A percentile compares a stretch with the other conserved stretches of the same genome.
These are phyloP conservation scores for Calonectria honghensis DNA, from an alignment of 2,329 filamentous ascomycete genomes.

Conservation along the genomic window DNA sequence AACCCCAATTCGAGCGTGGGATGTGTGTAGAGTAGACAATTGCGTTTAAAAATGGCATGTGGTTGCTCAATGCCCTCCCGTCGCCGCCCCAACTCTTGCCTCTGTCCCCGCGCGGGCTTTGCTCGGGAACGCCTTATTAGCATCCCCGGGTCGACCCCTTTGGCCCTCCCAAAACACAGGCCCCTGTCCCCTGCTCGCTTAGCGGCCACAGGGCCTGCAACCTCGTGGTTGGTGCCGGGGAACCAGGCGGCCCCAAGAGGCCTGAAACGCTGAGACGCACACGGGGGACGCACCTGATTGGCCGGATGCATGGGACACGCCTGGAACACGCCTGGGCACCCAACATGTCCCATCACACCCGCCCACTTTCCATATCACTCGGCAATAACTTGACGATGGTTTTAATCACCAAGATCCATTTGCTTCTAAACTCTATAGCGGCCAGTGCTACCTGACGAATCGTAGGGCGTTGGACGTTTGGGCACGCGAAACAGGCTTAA, in stretches of 20 bases:
- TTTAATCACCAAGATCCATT: not conserved
- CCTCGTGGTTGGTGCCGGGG: constrained; percentile 38
- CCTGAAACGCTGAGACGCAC: constrained; percentile 35
- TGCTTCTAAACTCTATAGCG: not conserved
- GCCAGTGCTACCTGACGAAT: not conserved
- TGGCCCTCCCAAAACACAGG: not conserved
- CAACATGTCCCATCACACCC: not conserved
- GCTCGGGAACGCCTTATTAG: constrained; percentile 3
- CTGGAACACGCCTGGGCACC: constrained; percentile 2
- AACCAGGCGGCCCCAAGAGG: constrained; percentile 9
- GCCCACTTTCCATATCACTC: constrained; percentile 32
- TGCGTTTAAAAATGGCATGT: not conserved
- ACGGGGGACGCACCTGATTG: not conserved
- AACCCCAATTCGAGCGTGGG: not conserved
- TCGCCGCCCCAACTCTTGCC: not conserved
- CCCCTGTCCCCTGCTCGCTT: constrained; percentile 35
- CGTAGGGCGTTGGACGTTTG: not conserved
- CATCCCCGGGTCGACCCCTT: constrained; percentile 9
- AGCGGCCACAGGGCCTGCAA: constrained; percentile 33
- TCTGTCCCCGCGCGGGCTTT: not conserved
- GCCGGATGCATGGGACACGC: constrained; percentile 17
- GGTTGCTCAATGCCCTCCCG: not conserved
- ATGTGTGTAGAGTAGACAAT: constrained; percentile 7
- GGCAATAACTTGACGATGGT: constrained; percentile 24
- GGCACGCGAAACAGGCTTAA: not conserved